Percentiles rank a stretch among this genome's conserved stretches.
These are phyloP conservation scores for Epichloe festucae DNA, from an alignment of 2,329 filamentous ascomycete species.

Conservation along the genomic window DNA sequence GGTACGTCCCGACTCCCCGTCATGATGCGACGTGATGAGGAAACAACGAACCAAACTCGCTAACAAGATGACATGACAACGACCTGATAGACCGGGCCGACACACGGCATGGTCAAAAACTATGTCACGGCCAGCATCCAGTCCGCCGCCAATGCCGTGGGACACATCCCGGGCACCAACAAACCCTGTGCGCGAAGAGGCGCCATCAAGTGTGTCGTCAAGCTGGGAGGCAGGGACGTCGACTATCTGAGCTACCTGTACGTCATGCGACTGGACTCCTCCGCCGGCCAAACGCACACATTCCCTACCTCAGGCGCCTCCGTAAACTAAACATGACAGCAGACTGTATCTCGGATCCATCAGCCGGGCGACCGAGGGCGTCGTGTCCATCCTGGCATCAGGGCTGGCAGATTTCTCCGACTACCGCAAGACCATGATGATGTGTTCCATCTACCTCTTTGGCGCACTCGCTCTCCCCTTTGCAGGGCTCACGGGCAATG, in stretches of 20 bases:
- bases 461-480: slow-evolving; percentile 10
- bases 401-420: slow-evolving; percentile 10
- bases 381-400: slow-evolving; percentile 9
- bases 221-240: slow-evolving; percentile 9
- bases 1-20: background rate
- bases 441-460: slow-evolving; percentile 11
- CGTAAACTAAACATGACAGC: background rate
- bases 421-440: slow-evolving; percentile 12
- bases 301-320: background rate
- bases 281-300: no score
- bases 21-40: no score
- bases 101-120: slow-evolving; percentile 9
- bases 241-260: slow-evolving; percentile 12
- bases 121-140: slow-evolving; percentile 12
- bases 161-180: slow-evolving; percentile 9
- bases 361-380: slow-evolving; percentile 8
- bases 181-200: slow-evolving; percentile 10
- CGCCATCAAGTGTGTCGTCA: slow-evolving; percentile 9
- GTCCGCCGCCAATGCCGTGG: slow-evolving; percentile 10
- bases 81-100: slow-evolving; percentile 8
- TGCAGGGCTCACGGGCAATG: slow-evolving; percentile 7
- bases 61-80: background rate
- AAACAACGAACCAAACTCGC: no score
- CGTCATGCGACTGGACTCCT: background rate
- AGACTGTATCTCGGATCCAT: slow-evolving; percentile 10